phyloP scores from a whole-genome alignment of 2,329 filamentous ascomycete genomes.

The Neurospora sp. region DNA sequence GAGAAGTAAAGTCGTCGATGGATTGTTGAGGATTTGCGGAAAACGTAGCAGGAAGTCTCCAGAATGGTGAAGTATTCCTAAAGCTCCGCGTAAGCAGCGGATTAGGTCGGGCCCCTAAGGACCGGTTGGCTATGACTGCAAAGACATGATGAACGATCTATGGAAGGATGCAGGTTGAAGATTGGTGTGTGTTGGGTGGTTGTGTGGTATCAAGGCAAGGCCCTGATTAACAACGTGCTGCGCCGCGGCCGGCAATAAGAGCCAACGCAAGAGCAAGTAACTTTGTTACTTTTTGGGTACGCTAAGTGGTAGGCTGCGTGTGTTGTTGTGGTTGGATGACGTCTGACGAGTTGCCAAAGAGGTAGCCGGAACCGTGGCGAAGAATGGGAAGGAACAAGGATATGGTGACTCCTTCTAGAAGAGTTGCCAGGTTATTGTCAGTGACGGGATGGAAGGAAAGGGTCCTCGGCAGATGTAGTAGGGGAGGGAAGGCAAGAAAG shows the following conservation, averaged over 20 bases:
- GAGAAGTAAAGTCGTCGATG: neutral
- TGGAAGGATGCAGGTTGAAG: neutral
- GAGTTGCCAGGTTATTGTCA: neutral
- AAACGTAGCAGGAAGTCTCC: constrained; percentile 11
- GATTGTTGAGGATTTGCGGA: constrained; percentile 1
- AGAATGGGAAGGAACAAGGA: neutral
- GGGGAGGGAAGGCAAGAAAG: neutral
- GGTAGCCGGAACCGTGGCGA: neutral
- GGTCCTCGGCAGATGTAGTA: neutral
- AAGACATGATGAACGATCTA: neutral
- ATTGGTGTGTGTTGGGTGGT: neutral
- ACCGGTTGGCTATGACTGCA: constrained; percentile 30
- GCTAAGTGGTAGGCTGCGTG: neutral
- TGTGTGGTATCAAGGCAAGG: neutral
- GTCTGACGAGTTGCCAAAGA: neutral
- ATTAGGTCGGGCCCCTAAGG: constrained; percentile 29
- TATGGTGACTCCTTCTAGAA: neutral
- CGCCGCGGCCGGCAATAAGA: neutral
- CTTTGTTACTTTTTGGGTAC: neutral
- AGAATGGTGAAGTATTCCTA: constrained; percentile 17
- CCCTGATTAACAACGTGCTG: neutral
- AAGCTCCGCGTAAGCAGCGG: constrained; percentile 16
- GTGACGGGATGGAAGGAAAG: neutral
- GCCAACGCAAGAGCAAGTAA: neutral
- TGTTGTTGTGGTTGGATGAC: neutral